phyloP scores from a whole-genome alignment of 768 basidiomycete genomes.

The Amanita subjunquillea region DNA sequence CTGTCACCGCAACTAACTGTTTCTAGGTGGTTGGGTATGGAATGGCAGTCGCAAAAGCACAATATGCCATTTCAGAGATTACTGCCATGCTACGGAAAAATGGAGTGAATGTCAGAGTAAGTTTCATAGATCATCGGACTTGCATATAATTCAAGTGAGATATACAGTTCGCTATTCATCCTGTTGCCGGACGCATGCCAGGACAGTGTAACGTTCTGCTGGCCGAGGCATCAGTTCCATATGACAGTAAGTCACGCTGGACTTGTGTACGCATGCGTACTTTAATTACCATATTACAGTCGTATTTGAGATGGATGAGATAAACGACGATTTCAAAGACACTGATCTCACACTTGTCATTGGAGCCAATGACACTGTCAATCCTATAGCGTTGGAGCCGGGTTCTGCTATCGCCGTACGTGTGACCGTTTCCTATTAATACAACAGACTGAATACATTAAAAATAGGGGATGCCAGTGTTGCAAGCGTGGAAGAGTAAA shows the following conservation, averaged over 20 bases:
- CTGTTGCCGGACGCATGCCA: slow-evolving; percentile 89
- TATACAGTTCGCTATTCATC: slow-evolving; percentile 67
- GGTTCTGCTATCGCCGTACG: slow-evolving; percentile 73
- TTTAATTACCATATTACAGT: slow-evolving; percentile 31
- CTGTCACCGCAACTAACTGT: slow-evolving; percentile 7
- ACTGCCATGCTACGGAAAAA: slow-evolving; percentile 60
- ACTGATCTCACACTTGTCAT: slow-evolving; percentile 89
- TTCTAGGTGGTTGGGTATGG: slow-evolving; percentile 74
- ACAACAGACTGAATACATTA: not conserved
- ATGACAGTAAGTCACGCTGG: slow-evolving; percentile 52
- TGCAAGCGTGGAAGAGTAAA: slow-evolving; percentile 91
- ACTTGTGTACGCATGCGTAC: not conserved
- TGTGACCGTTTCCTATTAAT: not conserved
- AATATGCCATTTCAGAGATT: slow-evolving; percentile 72
- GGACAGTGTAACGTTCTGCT: slow-evolving; percentile 90
- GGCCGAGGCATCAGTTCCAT: slow-evolving; percentile 84
- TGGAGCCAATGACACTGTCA: slow-evolving; percentile 89
- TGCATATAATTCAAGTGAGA: not conserved
- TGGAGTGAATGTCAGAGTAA: slow-evolving; percentile 64
- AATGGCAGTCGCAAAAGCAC: slow-evolving; percentile 89
- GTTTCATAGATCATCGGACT: slow-evolving; percentile 5
- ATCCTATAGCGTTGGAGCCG: slow-evolving; percentile 80
- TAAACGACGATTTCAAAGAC: slow-evolving; percentile 84
- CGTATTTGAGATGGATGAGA: slow-evolving; percentile 90
- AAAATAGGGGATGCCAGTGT: slow-evolving; percentile 73